Evolutionary conservation across 352 stramenopile genomes (phyloP), one percentile per base, ranked within the genome.

Genomic region (Phytophthora palmivora): DNA sequence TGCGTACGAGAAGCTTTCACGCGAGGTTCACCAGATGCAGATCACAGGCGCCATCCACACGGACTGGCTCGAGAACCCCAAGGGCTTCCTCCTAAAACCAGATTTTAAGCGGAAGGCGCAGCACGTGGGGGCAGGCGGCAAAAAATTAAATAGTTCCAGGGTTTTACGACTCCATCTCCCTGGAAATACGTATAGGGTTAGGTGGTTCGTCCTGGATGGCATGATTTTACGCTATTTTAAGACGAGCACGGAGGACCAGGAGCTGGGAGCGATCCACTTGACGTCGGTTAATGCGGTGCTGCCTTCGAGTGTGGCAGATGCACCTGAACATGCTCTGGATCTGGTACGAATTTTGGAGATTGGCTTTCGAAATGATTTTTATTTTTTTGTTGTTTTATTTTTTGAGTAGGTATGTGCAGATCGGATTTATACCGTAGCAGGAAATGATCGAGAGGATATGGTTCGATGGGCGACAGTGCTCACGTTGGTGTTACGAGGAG

Each of bases 171-270:
- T 94, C 18, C 88, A 96, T 46, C 53, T 96, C 44, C 87, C 87
- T 6, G 86, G 86, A 6, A 94, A 80, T 63, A 78, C 86, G 44
- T 96, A 95, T 62, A 70, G 87, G 38, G 82, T 88, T 55, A 70
- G 88, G 9, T 96, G 88, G 88, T 96, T 96, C 68, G 88, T 95
- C 52, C 76, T 96, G 28, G 88, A 96, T 51, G 86, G 88, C 42
- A 94, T 96, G 86, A 93, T 95, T 39, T 58, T 96, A 58, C 84
- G 85, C 8, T 96, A 96, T 66, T 96, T 95, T 48, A 94, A 94
- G 64, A 94, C 73, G 46, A 86, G 88, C 62, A 82, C 64, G n/a
- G 88, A 96, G 59, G 88, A 96, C 51, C 84, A 94, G 58, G 88
- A 96, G 54, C 76, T 96, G 16, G 88, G 88, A n/a, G 84, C 88